Evolutionary conservation across 2,329 filamentous ascomycete species (phyloP), one percentile per base, ranked within the genome.

Genomic region (Aspergillus ruber): DNA sequence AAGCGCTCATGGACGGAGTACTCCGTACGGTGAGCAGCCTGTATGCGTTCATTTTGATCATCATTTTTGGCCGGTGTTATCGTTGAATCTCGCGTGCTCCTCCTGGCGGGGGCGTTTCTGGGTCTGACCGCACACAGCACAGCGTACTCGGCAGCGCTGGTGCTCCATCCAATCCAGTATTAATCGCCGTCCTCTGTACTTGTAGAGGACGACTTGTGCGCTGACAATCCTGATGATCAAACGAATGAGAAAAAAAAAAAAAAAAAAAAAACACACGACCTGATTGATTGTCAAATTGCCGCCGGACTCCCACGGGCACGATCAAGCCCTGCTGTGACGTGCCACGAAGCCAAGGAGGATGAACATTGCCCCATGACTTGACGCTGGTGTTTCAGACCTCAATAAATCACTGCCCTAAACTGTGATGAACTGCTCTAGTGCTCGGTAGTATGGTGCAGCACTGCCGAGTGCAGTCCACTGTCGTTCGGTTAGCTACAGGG

Each of bases 211-310:
- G 42, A 46, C 48, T 45, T 42, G 50, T 45, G 47, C 40, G 49
- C 51, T 54, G 51, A 56, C 43, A 51, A 60, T 56, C 53, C 38
- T 53, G 52, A 49, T 57, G 53, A 59, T 59, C 55, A 23, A 18
- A 47, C 21, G 29, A 18, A 17, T 7, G 17, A 8, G 15, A 35
- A 35, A n/a, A 15, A 27, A 5, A 20, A 3, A 20, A 35, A 35
- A n/a, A 15, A 27, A 5, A 20, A 20, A 25, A 10, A 27, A 10
- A 27, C 10, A 12, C 9, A 29, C 9, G 10, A 10, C 25, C 10
- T 29, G 10, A 12, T 29, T 29, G 25, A 29, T 29, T 29, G 4
- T 10, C 9, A 29, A 29, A 29, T 29, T 29, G 25, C 25, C 25
- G 25, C 25, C 9, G 9, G 25, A 12, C 44, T 47, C 43, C 15